Conservation (phyloP, 1,284 basidiomycete species). For the Microbotryomycetes sp. region DNA sequence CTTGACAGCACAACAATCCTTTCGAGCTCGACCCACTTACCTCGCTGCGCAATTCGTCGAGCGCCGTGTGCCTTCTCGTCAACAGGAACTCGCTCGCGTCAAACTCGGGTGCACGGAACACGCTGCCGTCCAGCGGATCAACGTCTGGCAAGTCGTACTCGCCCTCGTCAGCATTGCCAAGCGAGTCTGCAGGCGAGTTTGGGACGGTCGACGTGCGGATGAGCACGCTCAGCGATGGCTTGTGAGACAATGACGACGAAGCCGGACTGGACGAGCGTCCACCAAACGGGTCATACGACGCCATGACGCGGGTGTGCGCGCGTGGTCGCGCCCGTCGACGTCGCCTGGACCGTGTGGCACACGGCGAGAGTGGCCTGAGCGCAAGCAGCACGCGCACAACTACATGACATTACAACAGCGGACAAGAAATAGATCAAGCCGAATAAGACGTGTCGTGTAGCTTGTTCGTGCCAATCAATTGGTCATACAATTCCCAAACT, state of each 20-base stretch:
- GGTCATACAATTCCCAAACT: too few species aligned
- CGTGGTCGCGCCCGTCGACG: too few species aligned
- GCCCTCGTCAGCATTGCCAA: not conserved
- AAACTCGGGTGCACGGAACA: constrained; percentile 1
- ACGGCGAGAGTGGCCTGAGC: too few species aligned
- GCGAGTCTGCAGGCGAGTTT: not conserved
- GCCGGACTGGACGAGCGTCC: too few species aligned
- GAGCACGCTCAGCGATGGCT: not conserved
- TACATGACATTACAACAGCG: too few species aligned
- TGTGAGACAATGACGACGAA: not conserved
- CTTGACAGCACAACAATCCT: not conserved
- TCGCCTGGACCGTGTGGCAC: too few species aligned
- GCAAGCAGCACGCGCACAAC: too few species aligned
- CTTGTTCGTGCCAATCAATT: too few species aligned
- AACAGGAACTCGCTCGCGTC: constrained; percentile 25
- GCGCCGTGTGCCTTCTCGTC: constrained; percentile 16
- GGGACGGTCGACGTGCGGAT: not conserved
- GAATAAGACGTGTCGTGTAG: too few species aligned
- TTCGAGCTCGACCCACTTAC: constrained; percentile 2
- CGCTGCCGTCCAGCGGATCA: not conserved
- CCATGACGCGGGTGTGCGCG: too few species aligned
- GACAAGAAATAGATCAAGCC: too few species aligned
- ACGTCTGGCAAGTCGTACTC: not conserved
- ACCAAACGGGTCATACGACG: not conserved
- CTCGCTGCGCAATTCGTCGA: constrained; percentile 28